phyloP scores from a whole-genome alignment of 2,329 filamentous ascomycete species.

The Penicillium brevicompactum region DNA sequence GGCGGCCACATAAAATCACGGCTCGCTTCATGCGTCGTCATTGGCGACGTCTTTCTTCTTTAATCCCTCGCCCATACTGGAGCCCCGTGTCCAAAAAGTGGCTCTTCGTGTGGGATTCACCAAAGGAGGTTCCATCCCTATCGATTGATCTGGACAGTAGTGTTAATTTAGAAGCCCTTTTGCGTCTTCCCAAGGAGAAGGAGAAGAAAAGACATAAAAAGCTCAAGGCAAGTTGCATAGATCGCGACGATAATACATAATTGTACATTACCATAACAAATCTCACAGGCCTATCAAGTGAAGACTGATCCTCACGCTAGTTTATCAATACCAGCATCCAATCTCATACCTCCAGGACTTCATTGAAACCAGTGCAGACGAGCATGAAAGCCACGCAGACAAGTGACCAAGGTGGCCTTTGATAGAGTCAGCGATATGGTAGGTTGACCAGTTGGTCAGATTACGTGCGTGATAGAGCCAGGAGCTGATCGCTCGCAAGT shows the following conservation, averaged over 20 bases:
- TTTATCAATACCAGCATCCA: too few relatives aligned
- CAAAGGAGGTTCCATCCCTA: constrained; percentile 17
- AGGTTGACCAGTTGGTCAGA: too few relatives aligned
- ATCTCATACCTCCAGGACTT: too few relatives aligned
- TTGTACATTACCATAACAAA: neutral
- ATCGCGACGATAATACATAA: constrained; percentile 1
- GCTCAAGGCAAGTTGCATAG: neutral
- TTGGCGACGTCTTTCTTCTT: constrained; percentile 39
- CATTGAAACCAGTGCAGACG: too few relatives aligned
- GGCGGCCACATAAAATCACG: constrained; percentile 45
- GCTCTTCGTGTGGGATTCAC: constrained; percentile 33
- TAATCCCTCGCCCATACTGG: constrained; percentile 35
- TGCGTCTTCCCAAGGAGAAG: constrained; percentile 1
- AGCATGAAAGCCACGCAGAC: too few relatives aligned
- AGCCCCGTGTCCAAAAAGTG: constrained; percentile 23
- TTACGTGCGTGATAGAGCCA: too few relatives aligned
- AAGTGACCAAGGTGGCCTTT: too few relatives aligned
- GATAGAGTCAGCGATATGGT: too few relatives aligned
- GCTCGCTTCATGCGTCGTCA: constrained; percentile 40
- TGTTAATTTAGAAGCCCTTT: constrained; percentile 12
- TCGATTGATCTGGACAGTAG: constrained; percentile 10
- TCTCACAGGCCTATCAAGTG: neutral
- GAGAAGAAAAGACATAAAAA: neutral
- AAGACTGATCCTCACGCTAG: too few relatives aligned
- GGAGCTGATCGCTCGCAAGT: too few relatives aligned